phyloP scores from a whole-genome alignment of 2,329 filamentous ascomycete species.

The Elsinoe australis region DNA sequence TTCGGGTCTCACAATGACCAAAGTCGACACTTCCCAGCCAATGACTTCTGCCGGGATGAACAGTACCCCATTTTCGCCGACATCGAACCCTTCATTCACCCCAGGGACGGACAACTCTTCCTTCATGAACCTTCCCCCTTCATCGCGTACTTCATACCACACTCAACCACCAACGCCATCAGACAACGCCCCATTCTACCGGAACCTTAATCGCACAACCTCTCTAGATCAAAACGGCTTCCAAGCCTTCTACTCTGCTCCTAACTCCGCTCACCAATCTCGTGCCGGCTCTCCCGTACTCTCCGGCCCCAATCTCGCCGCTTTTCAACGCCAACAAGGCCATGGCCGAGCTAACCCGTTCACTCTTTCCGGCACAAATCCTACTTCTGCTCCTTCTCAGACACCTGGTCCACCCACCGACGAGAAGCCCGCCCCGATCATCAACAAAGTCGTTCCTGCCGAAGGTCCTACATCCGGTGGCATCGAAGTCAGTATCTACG shows the following conservation, averaged over 20 bases:
- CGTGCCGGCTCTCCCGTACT: conserved; percentile 65
- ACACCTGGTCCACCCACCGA: conserved; percentile 15
- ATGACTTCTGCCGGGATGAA: conserved; percentile 26
- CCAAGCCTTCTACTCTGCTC: conserved; percentile 59
- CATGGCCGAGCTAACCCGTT: conserved; percentile 20
- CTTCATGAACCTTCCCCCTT: conserved; percentile 20
- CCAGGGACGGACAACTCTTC: conserved; percentile 15
- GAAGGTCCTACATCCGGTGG: conserved; percentile 77
- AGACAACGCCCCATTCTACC: conserved; percentile 50
- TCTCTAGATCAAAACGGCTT: conserved; percentile 54
- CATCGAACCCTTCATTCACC: conserved; percentile 32
- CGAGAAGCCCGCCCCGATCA: conserved; percentile 46
- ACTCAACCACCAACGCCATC: conserved; percentile 61
- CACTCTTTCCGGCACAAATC: conserved; percentile 12
- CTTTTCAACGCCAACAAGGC: conserved; percentile 28
- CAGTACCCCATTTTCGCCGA: conserved; percentile 34
- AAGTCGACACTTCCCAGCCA: conserved; percentile 52
- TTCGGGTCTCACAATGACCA: conserved; percentile 71
- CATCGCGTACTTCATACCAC: conserved; percentile 38
- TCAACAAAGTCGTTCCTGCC: conserved; percentile 74
- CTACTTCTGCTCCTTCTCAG: conserved; percentile 5
- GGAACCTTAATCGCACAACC: conserved; percentile 20
- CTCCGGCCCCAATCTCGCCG: conserved; percentile 29
- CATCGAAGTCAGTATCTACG: conserved; percentile 78
- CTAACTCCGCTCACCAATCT: conserved; percentile 65